A percentile compares a stretch with the other conserved stretches of the same genome.
phyloP scores from a whole-genome alignment of 2,329 filamentous ascomycete species.

The Colletotrichum liriopes region DNA sequence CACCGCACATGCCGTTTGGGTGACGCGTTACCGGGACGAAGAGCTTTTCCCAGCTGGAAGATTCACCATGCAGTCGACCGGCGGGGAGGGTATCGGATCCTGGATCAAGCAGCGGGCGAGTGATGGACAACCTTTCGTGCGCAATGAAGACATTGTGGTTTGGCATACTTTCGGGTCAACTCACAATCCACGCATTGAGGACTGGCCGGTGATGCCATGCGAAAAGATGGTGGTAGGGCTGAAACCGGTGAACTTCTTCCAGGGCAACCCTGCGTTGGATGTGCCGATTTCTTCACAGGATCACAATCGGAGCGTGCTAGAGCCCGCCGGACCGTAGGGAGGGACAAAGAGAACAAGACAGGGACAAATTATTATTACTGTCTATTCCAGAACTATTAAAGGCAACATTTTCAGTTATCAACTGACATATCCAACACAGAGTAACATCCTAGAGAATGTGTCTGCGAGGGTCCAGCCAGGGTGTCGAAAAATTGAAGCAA shows the following conservation, averaged over 20 bases:
- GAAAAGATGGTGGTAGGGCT: constrained; percentile 68
- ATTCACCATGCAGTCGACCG: constrained; percentile 64
- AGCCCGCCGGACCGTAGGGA: background rate
- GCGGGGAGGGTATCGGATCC: constrained; percentile 57
- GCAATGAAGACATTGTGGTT: constrained; percentile 68
- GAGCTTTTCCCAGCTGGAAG: constrained; percentile 61
- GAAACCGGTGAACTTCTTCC: constrained; percentile 70
- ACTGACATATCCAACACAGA: too few species aligned
- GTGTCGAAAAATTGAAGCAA: too few species aligned
- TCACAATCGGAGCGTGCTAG: constrained; percentile 52
- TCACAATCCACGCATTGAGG: constrained; percentile 76
- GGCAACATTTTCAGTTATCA: too few species aligned
- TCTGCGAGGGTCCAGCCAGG: too few species aligned
- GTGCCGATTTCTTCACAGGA: constrained; percentile 60
- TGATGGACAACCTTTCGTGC: constrained; percentile 58
- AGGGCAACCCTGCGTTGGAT: constrained; percentile 65
- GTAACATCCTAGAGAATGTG: too few species aligned
- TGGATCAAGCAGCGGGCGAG: constrained; percentile 55
- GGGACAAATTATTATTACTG: too few species aligned
- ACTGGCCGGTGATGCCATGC: constrained; percentile 79
- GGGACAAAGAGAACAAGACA: background rate
- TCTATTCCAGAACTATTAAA: too few species aligned
- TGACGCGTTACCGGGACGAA: constrained; percentile 60
- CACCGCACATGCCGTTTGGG: constrained; percentile 61
- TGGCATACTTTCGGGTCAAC: constrained; percentile 75